Conservation (phyloP, 805 yeast species). For the Myxozyma mucilagina region DNA sequence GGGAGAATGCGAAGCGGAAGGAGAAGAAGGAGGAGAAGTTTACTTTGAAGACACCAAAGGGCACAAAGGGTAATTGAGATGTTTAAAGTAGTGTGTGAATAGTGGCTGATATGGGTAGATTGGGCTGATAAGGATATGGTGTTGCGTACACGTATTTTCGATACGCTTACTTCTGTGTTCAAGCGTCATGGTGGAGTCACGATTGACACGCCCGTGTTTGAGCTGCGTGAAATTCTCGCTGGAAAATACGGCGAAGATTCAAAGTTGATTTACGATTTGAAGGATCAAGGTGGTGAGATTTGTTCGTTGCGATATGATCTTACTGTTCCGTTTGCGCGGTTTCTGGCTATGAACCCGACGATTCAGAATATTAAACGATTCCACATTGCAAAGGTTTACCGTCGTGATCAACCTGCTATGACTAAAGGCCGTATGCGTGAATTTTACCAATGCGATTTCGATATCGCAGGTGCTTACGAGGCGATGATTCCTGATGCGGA, state of each 20-base stretch:
- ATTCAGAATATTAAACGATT: conserved; percentile 86
- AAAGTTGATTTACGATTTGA: conserved; percentile 89
- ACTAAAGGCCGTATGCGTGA: conserved; percentile 99
- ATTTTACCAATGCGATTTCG: conserved; percentile 98
- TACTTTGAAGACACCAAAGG: conserved; percentile 91
- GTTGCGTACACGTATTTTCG: conserved; percentile 83
- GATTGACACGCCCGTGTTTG: conserved; percentile 97
- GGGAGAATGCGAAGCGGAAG: background rate
- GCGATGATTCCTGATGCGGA: conserved; percentile 97
- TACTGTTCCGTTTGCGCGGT: conserved; percentile 98
- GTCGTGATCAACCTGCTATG: conserved; percentile 99
- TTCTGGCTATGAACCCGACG: conserved; percentile 87
- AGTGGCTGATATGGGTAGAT: conserved; percentile 45
- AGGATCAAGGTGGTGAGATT: conserved; percentile 98
- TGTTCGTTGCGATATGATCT: conserved; percentile 93
- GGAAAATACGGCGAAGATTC: conserved; percentile 99
- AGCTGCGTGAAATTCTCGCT: conserved; percentile 87
- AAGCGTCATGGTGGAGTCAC: conserved; percentile 98
- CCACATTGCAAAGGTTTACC: conserved; percentile 96
- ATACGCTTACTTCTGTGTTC: conserved; percentile 69
- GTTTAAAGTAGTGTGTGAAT: background rate
- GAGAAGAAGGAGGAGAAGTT: conserved; percentile 47
- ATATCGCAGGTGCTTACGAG: conserved; percentile 91
- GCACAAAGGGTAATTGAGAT: conserved; percentile 45
- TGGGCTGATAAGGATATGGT: conserved; percentile 99